Base-by-base conservation (phyloP, 352 stramenopile genomes). In the Phytophthora ohioensis region DNA sequence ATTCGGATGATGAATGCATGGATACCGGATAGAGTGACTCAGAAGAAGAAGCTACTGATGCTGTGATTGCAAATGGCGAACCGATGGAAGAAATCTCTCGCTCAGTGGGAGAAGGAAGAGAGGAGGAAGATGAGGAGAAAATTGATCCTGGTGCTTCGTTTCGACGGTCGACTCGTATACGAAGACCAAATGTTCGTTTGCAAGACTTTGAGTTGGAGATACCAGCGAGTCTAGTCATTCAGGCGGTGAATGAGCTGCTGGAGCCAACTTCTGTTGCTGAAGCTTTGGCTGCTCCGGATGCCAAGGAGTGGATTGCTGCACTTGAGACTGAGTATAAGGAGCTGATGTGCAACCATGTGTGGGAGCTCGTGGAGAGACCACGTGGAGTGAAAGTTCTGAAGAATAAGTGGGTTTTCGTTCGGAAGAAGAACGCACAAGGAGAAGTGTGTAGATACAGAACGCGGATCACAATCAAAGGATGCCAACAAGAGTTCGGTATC, bases 121-220 rank as follows among this genome's bases (percentile, higher is more conserved):
- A 64, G 12, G 31, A 36, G 4, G 39, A 52, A n/a, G 21, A 8
- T 8, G 52, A 69, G 41, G 52, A 4, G 13, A 7, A 15, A 11
- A 46, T 5, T 51, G 48, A 32, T 59, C 7, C 30, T 48, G 13
- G 32, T n/a, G 8, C 41, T 27, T 68, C 60, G 1, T 49, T 71
- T 38, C 31, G 64, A 31, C 27, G 56, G 57, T 43, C 72, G 56
- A 30, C 75, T 72, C 59, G 39, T 45, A 7, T 42, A 39, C 2
- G 46, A 21, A 21, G 17, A 34, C 35, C 57, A 1, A 56, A 55
- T 64, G 17, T 56, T 17, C 17, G 46, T 0, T 12, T 49, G 11
- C 13, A 1, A 21, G 43, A 49, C 17, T 57, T 34, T 21, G 38
- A 36, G 30, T 7, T 65, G 2, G 27, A 57, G 11, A 48, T 57